Base-by-base conservation (phyloP, 129 eudicot species). In the Tanacetum coccineum region DNA sequence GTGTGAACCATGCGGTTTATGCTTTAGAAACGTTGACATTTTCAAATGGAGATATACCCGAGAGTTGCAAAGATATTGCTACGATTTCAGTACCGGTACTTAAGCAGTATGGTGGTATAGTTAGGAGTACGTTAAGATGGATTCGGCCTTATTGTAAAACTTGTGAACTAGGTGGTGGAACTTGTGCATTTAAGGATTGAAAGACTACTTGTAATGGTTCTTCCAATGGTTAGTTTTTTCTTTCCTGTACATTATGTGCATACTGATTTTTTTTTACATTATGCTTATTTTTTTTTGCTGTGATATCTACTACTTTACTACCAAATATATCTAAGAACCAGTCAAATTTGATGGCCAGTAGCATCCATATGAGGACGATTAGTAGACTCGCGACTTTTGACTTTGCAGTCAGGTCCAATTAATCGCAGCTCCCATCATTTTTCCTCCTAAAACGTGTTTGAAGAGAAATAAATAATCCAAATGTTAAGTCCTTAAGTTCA, bases 111-210 rank as follows among this genome's bases (percentile, higher is more conserved):
- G 69, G 30, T 13, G 76, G 59, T 64, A 59, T 6, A 6, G 0
- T 76, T 47, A 58, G 70, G 47, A 68, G 51, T 11, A 70, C 62
- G 71, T 62, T 91, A 76, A 46, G 20, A 19, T 91, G 97, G 96
- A 58, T 15, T 26, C 26, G 40, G 26, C 95, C 97, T 12, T 36
- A 3, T 47, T 91, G 97, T 82, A 42, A 70, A 60, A 39, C 26
- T 62, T 87, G 89, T 75, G 89, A 79, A 13, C 20, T 13, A 44
- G 74, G 55, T 57, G 92, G 93, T 20, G 76, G 82, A 25, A 47
- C 69, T 63, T 91, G 97, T 81, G 88, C 90, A 61, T 75, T 75
- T 9, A 36, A 36, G 10, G 10, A 36, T 36, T 9, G 42, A 36
- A 9, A 75, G 17, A 75, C 74, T 18, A 74, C 52, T 75, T 75